phyloP scores from a whole-genome alignment of 768 basidiomycete species.

The Lepiota brunneoincarnata region DNA sequence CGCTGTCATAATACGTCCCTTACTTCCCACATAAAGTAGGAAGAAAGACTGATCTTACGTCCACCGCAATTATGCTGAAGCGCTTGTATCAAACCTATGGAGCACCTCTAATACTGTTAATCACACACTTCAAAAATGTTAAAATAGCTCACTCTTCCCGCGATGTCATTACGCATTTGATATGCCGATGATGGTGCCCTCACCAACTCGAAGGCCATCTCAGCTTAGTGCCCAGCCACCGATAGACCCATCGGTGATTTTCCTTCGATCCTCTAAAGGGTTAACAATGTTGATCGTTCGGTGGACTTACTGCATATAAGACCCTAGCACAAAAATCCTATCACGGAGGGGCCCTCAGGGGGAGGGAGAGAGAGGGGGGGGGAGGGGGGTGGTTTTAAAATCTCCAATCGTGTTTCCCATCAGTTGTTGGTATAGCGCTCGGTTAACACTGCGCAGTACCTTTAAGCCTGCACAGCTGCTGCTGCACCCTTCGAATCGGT shows the following conservation, averaged over 20 bases:
- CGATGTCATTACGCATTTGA: neutral
- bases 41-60: too few species aligned
- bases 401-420: neutral
- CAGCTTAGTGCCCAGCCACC: neutral
- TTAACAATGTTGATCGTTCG: neutral
- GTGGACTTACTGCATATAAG: conserved; percentile 4
- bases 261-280: neutral
- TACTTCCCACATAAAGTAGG: too few species aligned
- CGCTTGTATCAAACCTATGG: too few species aligned
- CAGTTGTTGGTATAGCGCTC: neutral
- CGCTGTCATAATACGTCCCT: too few species aligned
- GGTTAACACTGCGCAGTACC: neutral
- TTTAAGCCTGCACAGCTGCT: neutral
- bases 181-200: neutral
- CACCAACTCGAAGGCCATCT: neutral
- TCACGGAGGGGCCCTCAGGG: conserved; percentile 10
- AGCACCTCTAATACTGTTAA: too few species aligned
- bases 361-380: too few species aligned
- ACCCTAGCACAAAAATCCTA: conserved; percentile 5
- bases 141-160: too few species aligned
- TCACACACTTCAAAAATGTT: too few species aligned
- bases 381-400: neutral
- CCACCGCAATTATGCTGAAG: too few species aligned
- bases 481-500: neutral
- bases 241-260: neutral